These are phyloP conservation scores for Solanum sejunctum DNA, from an alignment of 257 asterid genomes.

Conservation along the genomic window DNA sequence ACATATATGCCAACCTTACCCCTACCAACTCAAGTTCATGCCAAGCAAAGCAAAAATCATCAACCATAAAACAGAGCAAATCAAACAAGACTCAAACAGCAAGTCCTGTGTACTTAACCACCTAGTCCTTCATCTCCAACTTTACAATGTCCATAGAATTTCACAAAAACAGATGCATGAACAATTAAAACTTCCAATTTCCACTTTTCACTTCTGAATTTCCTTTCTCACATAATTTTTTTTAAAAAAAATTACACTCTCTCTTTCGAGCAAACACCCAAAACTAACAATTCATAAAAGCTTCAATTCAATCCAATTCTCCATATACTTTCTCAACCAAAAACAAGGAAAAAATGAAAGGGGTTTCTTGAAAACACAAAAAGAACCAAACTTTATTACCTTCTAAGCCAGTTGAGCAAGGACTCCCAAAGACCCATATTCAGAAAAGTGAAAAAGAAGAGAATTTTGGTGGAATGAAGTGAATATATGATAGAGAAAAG, in stretches of 20 bases:
- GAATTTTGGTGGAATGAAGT: background rate
- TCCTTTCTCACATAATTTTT: background rate
- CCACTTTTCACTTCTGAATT: background rate
- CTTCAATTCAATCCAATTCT: background rate
- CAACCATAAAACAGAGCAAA: background rate
- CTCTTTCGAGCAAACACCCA: background rate
- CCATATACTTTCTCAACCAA: background rate
- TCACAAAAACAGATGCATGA: background rate
- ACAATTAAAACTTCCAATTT: background rate
- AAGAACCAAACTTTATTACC: constrained; percentile 20
- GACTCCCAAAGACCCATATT: constrained; percentile 76
- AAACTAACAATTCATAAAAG: background rate
- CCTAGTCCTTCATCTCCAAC: background rate
- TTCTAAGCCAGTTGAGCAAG: constrained; percentile 77
- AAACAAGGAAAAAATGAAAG: background rate
- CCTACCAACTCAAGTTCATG: background rate
- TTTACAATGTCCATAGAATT: background rate
- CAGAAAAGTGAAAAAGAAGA: background rate
- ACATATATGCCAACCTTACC: background rate
- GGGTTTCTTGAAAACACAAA: background rate
- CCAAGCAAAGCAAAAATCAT: background rate
- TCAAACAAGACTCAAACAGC: background rate
- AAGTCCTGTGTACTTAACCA: background rate
- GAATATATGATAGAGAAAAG: background rate
- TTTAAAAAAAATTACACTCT: too few relatives aligned